Evolutionary conservation across 768 basidiomycete species (phyloP).

Genomic region (Termitomyces sp.): DNA sequence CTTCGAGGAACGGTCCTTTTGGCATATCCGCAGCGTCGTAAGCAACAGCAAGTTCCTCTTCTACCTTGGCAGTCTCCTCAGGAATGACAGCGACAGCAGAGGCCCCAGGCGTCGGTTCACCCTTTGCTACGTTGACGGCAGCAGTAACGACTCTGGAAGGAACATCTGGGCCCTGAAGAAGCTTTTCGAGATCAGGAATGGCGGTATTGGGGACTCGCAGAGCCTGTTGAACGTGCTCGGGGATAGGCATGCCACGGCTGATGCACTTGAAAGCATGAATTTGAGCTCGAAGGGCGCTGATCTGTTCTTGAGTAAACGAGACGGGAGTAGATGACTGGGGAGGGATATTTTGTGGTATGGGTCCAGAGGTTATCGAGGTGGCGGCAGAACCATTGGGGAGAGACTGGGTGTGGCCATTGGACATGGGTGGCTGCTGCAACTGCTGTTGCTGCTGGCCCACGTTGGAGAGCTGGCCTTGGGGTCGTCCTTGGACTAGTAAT

Average conservation of each 20-base stretch:
- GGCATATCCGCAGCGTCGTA: conserved; percentile 59
- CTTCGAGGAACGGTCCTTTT: conserved; percentile 74
- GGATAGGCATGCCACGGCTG: conserved; percentile 59
- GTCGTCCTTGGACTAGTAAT: conserved; percentile 12
- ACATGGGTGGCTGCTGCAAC: conserved; percentile 26
- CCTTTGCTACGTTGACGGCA: conserved; percentile 72
- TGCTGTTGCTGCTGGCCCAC: conserved; percentile 25
- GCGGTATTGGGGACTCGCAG: conserved; percentile 62
- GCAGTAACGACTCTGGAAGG: conserved; percentile 66
- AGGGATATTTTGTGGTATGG: conserved; percentile 47
- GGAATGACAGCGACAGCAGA: conserved; percentile 23
- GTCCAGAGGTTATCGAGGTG: conserved; percentile 43
- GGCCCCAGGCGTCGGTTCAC: conserved; percentile 27
- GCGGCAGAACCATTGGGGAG: conserved; percentile 37
- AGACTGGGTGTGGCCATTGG: conserved; percentile 44
- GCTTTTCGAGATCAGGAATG: conserved; percentile 60
- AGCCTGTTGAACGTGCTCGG: conserved; percentile 66
- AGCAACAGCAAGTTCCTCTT: conserved; percentile 43
- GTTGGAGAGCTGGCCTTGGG: conserved; percentile 29
- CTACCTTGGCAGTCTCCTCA: conserved; percentile 49
- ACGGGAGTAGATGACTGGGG: conserved; percentile 67
- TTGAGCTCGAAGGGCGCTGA: conserved; percentile 72
- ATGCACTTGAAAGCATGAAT: conserved; percentile 80
- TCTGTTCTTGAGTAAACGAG: conserved; percentile 75
- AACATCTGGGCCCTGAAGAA: conserved; percentile 57